phyloP scores from a whole-genome alignment of 331 rosid genomes.

The Spiraea crenata region DNA sequence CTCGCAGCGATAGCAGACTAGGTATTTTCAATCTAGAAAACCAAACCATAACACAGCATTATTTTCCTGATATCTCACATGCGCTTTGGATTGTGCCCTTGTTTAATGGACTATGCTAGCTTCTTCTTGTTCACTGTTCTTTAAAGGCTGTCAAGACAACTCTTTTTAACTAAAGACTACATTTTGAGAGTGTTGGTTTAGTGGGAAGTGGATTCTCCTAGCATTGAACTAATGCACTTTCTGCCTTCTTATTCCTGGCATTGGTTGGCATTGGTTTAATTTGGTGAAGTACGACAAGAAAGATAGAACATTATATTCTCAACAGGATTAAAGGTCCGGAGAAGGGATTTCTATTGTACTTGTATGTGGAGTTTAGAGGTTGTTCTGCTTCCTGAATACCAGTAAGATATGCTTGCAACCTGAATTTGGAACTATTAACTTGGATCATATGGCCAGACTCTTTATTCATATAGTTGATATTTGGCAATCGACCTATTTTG shows the following conservation, averaged over 20 bases:
- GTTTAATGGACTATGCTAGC: not conserved
- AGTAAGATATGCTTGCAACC: not conserved
- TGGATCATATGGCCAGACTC: not conserved
- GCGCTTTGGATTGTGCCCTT: not conserved
- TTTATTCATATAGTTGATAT: not conserved
- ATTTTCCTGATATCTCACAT: not conserved
- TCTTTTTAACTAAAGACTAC: not conserved
- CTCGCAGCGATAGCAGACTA: not conserved
- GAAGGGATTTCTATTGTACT: not conserved
- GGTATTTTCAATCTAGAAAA: slow-evolving; percentile 1
- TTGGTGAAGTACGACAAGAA: not conserved
- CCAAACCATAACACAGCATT: not conserved
- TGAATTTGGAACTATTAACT: not conserved
- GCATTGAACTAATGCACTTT: too few relatives aligned
- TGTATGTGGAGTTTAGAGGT: not conserved
- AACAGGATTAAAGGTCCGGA: not conserved
- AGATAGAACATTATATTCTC: not conserved
- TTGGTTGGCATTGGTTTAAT: not conserved
- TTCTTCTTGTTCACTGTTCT: not conserved
- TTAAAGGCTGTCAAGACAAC: not conserved
- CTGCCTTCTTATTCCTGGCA: not conserved
- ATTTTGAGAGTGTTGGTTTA: too few relatives aligned
- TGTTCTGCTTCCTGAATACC: not conserved
- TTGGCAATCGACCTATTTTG: too few relatives aligned
- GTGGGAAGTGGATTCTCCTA: too few relatives aligned